Evolutionary conservation across 768 basidiomycete genomes (phyloP), one percentile per base, ranked within the genome.

Genomic region (Leccinum barrowsii): DNA sequence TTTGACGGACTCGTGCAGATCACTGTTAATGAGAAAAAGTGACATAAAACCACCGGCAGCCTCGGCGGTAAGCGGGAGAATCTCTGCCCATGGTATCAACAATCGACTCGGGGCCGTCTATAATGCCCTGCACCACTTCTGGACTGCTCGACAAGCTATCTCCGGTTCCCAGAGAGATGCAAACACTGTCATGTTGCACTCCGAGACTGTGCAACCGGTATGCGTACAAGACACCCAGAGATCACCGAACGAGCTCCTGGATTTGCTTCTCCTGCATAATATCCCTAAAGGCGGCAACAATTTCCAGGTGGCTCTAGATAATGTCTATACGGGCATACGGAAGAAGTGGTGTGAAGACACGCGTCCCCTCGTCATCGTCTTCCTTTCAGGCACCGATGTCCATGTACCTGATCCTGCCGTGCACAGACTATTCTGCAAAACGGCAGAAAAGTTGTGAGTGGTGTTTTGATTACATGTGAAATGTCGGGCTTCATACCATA

Each of bases 61-160:
- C 34, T 75, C 80, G 0, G 76, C 80, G 3, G 73, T 62, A 2
- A 70, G 68, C 0, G 46, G 53, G 11, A 62, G 58, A 46, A 46
- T 54, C 26, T n/a, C 12, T 12, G 19, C 6, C 7, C 12, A 34
- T 46, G 53, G 53, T 21, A 19, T 44, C 53, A 69, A 81, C 53
- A 80, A 86, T 64, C 71, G 85, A n/a, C 74, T 84, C 10, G 84
- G 84, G 1, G 82, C 84, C 0, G 85, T 84, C 2, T 80, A 79
- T 30, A 76, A 82, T 4, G 76, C 84, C 1, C 60, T 85, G 10
- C 67, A 83, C 58, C 71, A 67, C 19, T 86, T 86, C 63, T 86
- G 82, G 83, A 62, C 69, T 1, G 77, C 85, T 2, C 77, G 85
- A 2, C 73, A 76, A 28, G 69, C 74, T 13, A 75, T 50, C 49